Conservation (phyloP, 306 rosid species). For the Dalbergia cultrata region DNA sequence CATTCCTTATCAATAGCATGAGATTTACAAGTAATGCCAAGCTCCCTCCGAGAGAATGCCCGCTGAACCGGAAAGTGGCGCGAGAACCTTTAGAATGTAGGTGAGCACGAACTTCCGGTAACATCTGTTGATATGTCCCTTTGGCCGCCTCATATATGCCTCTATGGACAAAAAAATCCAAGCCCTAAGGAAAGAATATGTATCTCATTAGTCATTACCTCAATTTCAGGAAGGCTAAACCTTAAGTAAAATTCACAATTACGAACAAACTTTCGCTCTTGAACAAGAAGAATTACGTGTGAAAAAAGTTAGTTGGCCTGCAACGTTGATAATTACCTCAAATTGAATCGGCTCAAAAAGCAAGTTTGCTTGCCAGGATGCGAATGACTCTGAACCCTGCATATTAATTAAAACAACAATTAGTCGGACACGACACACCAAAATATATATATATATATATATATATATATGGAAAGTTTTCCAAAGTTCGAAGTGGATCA, state of each 20-base stretch:
- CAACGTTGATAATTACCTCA: constrained; percentile 65
- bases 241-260: not conserved
- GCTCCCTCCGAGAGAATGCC: constrained; percentile 99
- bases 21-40: constrained; percentile 86
- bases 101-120: constrained; percentile 82
- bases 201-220: constrained; percentile 2
- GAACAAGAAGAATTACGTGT: not conserved
- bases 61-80: constrained; percentile 83
- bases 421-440: not conserved
- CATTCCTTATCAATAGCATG: constrained; percentile 81
- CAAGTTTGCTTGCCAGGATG: constrained; percentile 95
- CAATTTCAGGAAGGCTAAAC: constrained; percentile 33
- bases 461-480: no score
- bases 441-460: not conserved
- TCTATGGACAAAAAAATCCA: constrained; percentile 88
- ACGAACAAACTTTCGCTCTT: not conserved
- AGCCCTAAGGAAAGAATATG: constrained; percentile 56
- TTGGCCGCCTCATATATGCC: constrained; percentile 99
- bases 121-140: constrained; percentile 89
- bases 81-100: constrained; percentile 67
- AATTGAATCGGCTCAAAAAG: constrained; percentile 91
- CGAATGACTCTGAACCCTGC: constrained; percentile 87
- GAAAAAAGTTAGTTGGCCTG: not conserved
- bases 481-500: not conserved
- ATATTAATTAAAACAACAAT: constrained; percentile 14